phyloP scores from a whole-genome alignment of 352 stramenopile genomes.

The Elongisporangium anandrum region DNA sequence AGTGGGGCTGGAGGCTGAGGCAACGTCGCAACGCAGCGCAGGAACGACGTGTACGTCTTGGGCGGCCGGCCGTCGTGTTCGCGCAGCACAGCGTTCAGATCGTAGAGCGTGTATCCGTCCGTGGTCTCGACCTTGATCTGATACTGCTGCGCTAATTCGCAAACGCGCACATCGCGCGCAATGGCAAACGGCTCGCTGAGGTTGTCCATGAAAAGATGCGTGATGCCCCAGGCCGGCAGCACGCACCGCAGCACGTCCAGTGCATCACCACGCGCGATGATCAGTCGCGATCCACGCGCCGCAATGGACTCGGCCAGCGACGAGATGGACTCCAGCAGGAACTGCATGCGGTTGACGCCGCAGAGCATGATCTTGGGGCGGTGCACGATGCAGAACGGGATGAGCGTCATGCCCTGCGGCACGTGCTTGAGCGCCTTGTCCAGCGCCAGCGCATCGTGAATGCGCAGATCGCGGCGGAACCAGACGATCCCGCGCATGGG shows the following conservation, averaged over 20 bases:
- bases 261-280: constrained; percentile 73
- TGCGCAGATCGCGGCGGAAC: constrained; percentile 94
- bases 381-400: constrained; percentile 89
- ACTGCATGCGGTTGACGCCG: constrained; percentile 84
- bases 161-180: constrained; percentile 67
- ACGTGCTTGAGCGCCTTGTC: constrained; percentile 57
- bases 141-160: constrained; percentile 32
- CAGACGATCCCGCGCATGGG: constrained; percentile 72
- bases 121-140: constrained; percentile 75
- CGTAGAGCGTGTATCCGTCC: constrained; percentile 63
- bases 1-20: constrained; percentile 45
- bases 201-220: constrained; percentile 88
- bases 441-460: constrained; percentile 96
- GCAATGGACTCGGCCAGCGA: constrained; percentile 73
- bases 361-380: constrained; percentile 83
- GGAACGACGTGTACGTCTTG: constrained; percentile 78
- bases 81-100: constrained; percentile 61
- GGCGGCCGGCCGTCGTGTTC: constrained; percentile 45
- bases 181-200: constrained; percentile 91
- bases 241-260: constrained; percentile 79
- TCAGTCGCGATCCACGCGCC: constrained; percentile 49
- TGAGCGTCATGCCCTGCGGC: constrained; percentile 38
- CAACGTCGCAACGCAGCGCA: constrained; percentile 47
- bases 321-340: constrained; percentile 91
- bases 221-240: constrained; percentile 84